Conservation (phyloP, 2,329 filamentous ascomycete species). For the Pseudonectria buxi region DNA sequence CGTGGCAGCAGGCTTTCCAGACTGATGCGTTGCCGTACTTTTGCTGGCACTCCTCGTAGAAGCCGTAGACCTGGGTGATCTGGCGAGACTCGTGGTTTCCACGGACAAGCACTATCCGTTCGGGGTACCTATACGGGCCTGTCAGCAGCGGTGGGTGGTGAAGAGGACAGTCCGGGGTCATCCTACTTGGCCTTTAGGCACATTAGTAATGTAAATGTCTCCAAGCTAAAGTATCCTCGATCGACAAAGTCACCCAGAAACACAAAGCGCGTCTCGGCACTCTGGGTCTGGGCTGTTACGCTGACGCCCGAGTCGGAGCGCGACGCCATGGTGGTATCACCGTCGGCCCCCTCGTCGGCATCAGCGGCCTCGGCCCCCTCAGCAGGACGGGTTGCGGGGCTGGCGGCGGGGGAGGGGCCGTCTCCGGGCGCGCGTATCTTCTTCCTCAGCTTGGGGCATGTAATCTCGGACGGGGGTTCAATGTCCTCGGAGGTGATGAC, state of each 20-base stretch:
- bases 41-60: conserved; percentile 96
- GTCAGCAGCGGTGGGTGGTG: conserved; percentile 12
- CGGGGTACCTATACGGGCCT: conserved; percentile 65
- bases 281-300: conserved; percentile 34
- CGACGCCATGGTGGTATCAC: conserved; percentile 21
- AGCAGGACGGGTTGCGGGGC: conserved; percentile 39
- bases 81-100: conserved; percentile 97
- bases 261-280: conserved; percentile 50
- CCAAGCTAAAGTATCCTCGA: conserved; percentile 92
- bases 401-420: conserved; percentile 35
- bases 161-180: neutral
- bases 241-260: conserved; percentile 90
- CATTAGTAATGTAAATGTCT: conserved; percentile 95
- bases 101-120: conserved; percentile 90
- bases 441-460: conserved; percentile 77
- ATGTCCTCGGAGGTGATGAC: conserved; percentile 87
- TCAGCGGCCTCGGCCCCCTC: conserved; percentile 42
- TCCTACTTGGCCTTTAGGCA: conserved; percentile 73
- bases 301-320: conserved; percentile 30
- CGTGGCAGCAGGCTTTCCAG: conserved; percentile 99
- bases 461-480: conserved; percentile 84
- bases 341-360: conserved; percentile 23
- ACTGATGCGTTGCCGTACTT: conserved; percentile 99
- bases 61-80: conserved; percentile 97
- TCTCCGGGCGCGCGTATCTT: conserved; percentile 56